phyloP scores from a whole-genome alignment of 2,329 filamentous ascomycete genomes.

The Plectosphaerella cucumerina region DNA sequence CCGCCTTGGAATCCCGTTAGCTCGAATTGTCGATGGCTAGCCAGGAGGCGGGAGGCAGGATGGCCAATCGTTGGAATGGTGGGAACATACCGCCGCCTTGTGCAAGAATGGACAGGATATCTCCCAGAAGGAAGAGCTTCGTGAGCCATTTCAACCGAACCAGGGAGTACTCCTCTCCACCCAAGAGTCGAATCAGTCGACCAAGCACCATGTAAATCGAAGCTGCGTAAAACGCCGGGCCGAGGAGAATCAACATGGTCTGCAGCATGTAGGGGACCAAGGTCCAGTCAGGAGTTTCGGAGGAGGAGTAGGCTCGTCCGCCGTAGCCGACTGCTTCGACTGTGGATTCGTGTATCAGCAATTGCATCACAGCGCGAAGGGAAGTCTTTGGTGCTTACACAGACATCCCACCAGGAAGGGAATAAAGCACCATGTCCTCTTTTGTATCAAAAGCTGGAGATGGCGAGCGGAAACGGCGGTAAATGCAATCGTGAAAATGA shows the following conservation, averaged over 20 bases:
- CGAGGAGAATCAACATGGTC: slow-evolving; percentile 32
- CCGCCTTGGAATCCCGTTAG: slow-evolving; percentile 2
- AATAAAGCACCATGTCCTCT: background rate
- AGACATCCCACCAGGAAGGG: background rate
- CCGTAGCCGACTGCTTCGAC: slow-evolving; percentile 38
- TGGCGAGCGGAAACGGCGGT: background rate
- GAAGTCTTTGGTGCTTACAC: background rate
- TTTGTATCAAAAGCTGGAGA: background rate
- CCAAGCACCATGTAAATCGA: slow-evolving; percentile 47
- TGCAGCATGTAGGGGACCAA: slow-evolving; percentile 35
- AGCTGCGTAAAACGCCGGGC: slow-evolving; percentile 43
- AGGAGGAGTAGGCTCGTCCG: slow-evolving; percentile 40
- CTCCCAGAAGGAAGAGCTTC: slow-evolving; percentile 49
- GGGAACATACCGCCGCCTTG: slow-evolving; percentile 36
- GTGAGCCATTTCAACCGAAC: slow-evolving; percentile 39
- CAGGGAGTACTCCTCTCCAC: slow-evolving; percentile 27
- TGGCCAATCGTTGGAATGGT: too few species aligned
- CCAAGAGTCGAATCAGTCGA: slow-evolving; percentile 33
- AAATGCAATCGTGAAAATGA: background rate
- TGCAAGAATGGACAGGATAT: slow-evolving; percentile 46
- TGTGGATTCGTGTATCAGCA: background rate
- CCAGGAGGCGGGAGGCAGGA: too few species aligned
- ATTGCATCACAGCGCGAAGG: background rate
- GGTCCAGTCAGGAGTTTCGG: slow-evolving; percentile 34
- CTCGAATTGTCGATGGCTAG: background rate